Base-by-base conservation (phyloP, 2,329 filamentous ascomycete species). In the Eutypella sp. region DNA sequence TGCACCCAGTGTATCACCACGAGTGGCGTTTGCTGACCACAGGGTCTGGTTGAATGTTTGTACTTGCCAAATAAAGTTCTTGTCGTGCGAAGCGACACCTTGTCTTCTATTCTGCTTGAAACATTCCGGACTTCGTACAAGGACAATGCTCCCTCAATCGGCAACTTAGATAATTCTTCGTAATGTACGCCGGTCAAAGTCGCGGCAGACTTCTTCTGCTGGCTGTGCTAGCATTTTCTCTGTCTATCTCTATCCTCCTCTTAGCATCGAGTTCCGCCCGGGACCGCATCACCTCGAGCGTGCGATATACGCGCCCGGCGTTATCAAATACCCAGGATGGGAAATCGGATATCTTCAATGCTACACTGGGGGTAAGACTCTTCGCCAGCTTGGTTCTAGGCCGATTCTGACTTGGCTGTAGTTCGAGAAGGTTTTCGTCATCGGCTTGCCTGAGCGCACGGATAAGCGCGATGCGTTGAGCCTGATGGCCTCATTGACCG, bases 401-500 rank as follows among this genome's bases (percentile, higher is more conserved):
- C 27, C 41, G 25, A 20, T 25, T 36, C 33, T 39, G 16, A 39
- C 36, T 15, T 16, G 9, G 15, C 3, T 16, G 9, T 33, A 55
- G 51, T 73, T 74, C 49, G 59, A 73, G 43, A 68, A 69, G 40
- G 60, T 75, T 23, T 72, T 72, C 51, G 68, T 70, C 15, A 64
- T 77, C 41, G 66, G 68, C 2, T 55, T 76, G 9, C 67, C 70
- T 5, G 63, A 67, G 31, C 61, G 73, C 25, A 66, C 68, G 2
- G 74, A 76, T 49, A 72, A 73, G 47, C 65, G 68, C 40, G 74
- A 76, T 64, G 67, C 66, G 3, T 57, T 76, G 6, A 57, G 65
- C 1, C 51, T 76, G 4, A 64, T 67, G 13, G 63, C 69, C 16
- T 61, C 67, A 1, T 44, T 72, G n/a, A 66, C 65, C 2, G 66